phyloP scores from a whole-genome alignment of 192 early-diverging fungal genomes.

The Coemansia sp. region DNA sequence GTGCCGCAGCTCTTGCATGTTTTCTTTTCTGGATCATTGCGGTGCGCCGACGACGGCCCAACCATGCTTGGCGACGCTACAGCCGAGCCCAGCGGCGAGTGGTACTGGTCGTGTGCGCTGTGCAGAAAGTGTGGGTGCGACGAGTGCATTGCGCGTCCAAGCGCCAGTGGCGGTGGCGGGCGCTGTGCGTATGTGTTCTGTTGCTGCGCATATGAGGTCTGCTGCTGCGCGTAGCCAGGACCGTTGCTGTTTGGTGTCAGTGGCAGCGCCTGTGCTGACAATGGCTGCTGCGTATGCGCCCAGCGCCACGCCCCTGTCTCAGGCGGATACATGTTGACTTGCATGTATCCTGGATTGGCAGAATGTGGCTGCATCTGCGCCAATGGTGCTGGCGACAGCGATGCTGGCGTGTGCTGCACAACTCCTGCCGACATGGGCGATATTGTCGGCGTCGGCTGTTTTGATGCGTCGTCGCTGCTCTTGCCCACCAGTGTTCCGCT shows the following conservation, averaged over 20 bases:
- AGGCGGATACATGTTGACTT: slow-evolving; percentile 50
- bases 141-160: slow-evolving; percentile 14
- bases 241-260: slow-evolving; percentile 12
- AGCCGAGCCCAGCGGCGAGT: slow-evolving; percentile 33
- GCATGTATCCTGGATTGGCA: slow-evolving; percentile 23
- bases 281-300: slow-evolving; percentile 15
- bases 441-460: slow-evolving; percentile 45
- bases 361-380: slow-evolving; percentile 21
- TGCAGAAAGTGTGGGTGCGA: slow-evolving; percentile 27
- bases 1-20: slow-evolving; percentile 56
- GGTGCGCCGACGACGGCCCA: slow-evolving; percentile 21
- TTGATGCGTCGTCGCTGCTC: slow-evolving; percentile 7
- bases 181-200: slow-evolving; percentile 9
- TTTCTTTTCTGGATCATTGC: slow-evolving; percentile 42
- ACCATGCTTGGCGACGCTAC: slow-evolving; percentile 37
- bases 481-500: slow-evolving; percentile 23
- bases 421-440: slow-evolving; percentile 40
- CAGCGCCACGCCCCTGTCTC: slow-evolving; percentile 42
- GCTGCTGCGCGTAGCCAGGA: slow-evolving; percentile 8
- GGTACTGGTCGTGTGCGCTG: slow-evolving; percentile 38
- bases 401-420: slow-evolving; percentile 44
- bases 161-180: slow-evolving; percentile 22
- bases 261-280: slow-evolving; percentile 17
- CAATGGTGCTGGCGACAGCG: slow-evolving; percentile 40
- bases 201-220: not conserved